These are phyloP conservation scores for Lentinula sp. DNA, from an alignment of 768 basidiomycete genomes.

Conservation along the genomic window DNA sequence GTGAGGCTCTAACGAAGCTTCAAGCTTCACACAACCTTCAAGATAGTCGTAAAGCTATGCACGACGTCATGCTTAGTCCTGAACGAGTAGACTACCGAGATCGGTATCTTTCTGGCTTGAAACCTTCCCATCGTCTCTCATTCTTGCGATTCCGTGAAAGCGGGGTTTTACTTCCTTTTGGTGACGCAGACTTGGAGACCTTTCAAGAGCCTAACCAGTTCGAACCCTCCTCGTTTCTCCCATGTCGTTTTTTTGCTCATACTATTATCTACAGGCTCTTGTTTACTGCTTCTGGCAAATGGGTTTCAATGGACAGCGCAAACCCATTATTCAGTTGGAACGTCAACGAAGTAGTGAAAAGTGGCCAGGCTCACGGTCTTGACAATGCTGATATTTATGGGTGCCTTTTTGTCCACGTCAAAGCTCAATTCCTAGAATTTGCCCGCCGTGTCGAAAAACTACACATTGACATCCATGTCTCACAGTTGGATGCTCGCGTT, in stretches of 20 bases:
- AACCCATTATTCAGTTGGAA: slow-evolving; percentile 16
- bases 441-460: slow-evolving; percentile 25
- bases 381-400: slow-evolving; percentile 39
- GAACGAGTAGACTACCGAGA: slow-evolving; percentile 32
- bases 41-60: slow-evolving; percentile 19
- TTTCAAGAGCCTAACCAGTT: slow-evolving; percentile 34
- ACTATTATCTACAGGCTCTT: slow-evolving; percentile 6
- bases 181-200: slow-evolving; percentile 25
- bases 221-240: slow-evolving; percentile 30
- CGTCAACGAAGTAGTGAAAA: slow-evolving; percentile 21
- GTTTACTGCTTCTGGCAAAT: not conserved
- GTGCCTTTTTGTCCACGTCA: slow-evolving; percentile 42
- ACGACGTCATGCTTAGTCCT: slow-evolving; percentile 26
- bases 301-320: not conserved
- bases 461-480: slow-evolving; percentile 25
- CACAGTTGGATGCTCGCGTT: slow-evolving; percentile 22
- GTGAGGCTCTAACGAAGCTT: slow-evolving; percentile 9
- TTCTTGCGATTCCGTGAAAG: slow-evolving; percentile 29
- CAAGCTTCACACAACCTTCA: not conserved
- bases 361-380: slow-evolving; percentile 30
- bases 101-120: slow-evolving; percentile 26
- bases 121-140: slow-evolving; percentile 39
- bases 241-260: slow-evolving; percentile 35
- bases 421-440: slow-evolving; percentile 32
- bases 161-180: slow-evolving; percentile 45